Base-by-base conservation (phyloP, 2,329 filamentous ascomycete genomes). In the Incumbomyces lentus region DNA sequence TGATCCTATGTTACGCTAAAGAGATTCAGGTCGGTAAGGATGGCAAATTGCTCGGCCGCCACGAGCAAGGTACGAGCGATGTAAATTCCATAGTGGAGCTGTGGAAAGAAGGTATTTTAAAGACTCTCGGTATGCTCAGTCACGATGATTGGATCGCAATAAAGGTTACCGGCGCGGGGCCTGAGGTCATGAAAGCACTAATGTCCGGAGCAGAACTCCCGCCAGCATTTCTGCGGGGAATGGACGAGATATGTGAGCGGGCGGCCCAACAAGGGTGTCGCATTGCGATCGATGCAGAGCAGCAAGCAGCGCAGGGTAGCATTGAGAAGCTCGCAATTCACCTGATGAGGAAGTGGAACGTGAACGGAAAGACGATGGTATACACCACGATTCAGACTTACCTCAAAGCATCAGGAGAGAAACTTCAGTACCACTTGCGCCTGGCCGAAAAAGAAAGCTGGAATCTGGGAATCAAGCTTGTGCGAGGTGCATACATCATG, bases 341-440 rank as follows among this genome's bases (percentile, higher is more conserved):
- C 43, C 64, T 76, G 45, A 75, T 75, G 69, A 66, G 72, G 26
- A 67, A 66, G 51, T 73, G 69, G 59, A 77, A 76, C 59, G 58
- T 55, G 1, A 64, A 63, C 22, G 38, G 26, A 1, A 60, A 63
- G 14, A 64, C 67, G 10, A 33, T 68, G n/a, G 63, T 76, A 40
- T 74, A 72, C 55, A 69, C 68, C 51, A 76, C 73, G 6, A 68
- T 74, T 53, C 73, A 76, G 60, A 71, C 67, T n/a, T 76, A 76
- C 49, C 64, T 76, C 6, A 72, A 74, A 56, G 64, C 64, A 6
- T 69, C 72, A 0, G 66, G 68, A 0, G 48, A 62, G 2, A 74
- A 67, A 31, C 59, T 76, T 11, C 59, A 65, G 22, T 55, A 61
- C 32, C 72, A 76, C 46, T 60, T 76, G 2, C 59, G 64, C 14